These are phyloP conservation scores for Curvularia verruculosa DNA, from an alignment of 2,329 filamentous ascomycete species.

Conservation along the genomic window DNA sequence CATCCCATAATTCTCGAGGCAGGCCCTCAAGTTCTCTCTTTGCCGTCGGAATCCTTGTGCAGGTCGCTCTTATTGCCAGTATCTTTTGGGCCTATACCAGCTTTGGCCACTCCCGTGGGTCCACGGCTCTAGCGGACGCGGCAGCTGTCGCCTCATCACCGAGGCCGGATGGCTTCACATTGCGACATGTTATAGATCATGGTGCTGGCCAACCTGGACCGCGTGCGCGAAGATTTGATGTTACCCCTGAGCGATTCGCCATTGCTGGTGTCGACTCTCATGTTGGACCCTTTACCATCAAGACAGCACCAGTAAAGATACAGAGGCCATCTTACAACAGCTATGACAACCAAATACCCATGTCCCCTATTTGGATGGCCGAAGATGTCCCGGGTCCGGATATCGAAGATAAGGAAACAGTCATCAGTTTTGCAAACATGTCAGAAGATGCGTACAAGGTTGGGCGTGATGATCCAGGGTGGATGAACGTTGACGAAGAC, in stretches of 20 bases:
- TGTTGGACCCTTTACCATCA: slow-evolving; percentile 41
- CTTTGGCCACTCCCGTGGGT: slow-evolving; percentile 12
- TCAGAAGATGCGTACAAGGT: slow-evolving; percentile 47
- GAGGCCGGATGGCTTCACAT: slow-evolving; percentile 24
- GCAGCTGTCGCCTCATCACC: slow-evolving; percentile 2
- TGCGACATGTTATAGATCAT: slow-evolving; percentile 45
- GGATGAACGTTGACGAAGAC: slow-evolving; percentile 42
- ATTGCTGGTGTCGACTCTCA: slow-evolving; percentile 29
- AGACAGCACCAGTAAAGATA: slow-evolving; percentile 37
- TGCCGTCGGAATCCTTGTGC: slow-evolving; percentile 26
- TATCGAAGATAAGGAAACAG: slow-evolving; percentile 42
- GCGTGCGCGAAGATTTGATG: slow-evolving; percentile 41
- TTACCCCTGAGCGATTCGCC: slow-evolving; percentile 32
- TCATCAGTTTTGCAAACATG: slow-evolving; percentile 46
- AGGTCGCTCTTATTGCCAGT: slow-evolving; percentile 28
- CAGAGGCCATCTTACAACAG: slow-evolving; percentile 32
- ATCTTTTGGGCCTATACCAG: slow-evolving; percentile 23
- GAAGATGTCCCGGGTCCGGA: slow-evolving; percentile 41
- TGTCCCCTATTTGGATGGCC: slow-evolving; percentile 40
- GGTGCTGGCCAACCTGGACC: slow-evolving; percentile 43
- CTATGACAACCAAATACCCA: slow-evolving; percentile 32
- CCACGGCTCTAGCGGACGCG: slow-evolving; percentile 16
- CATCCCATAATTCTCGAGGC: slow-evolving; percentile 21
- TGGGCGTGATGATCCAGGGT: slow-evolving; percentile 41
- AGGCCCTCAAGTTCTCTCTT: slow-evolving; percentile 21